A percentile compares a stretch with the other conserved stretches of the same genome.
Conservation (phyloP, 768 basidiomycete genomes). For the Cystofilobasidium capitatum region DNA sequence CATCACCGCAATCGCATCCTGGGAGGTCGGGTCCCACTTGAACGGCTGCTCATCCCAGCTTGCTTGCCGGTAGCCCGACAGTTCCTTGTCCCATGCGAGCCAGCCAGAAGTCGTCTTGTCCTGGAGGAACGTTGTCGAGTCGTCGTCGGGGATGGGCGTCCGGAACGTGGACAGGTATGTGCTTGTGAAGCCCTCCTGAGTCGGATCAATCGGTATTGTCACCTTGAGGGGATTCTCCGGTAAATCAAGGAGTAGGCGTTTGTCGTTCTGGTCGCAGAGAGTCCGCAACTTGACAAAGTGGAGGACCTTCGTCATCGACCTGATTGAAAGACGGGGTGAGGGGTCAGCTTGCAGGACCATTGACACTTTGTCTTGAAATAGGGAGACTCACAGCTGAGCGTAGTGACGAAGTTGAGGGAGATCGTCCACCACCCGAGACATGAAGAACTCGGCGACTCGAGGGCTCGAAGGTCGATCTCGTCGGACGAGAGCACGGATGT, state of each 20-base stretch:
- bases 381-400: slow-evolving; percentile 15
- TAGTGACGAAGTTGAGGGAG: slow-evolving; percentile 27
- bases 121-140: slow-evolving; percentile 23
- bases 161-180: slow-evolving; percentile 18
- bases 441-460: slow-evolving; percentile 24
- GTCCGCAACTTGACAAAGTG: slow-evolving; percentile 66
- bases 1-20: slow-evolving; percentile 14
- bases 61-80: slow-evolving; percentile 22
- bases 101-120: slow-evolving; percentile 25
- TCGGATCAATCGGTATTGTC: slow-evolving; percentile 5
- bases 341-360: neutral
- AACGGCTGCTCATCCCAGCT: slow-evolving; percentile 16
- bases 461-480: slow-evolving; percentile 16
- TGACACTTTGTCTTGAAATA: neutral
- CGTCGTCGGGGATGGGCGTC: slow-evolving; percentile 10
- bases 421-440: slow-evolving; percentile 19
- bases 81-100: slow-evolving; percentile 24
- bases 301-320: slow-evolving; percentile 58
- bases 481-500: slow-evolving; percentile 25
- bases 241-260: slow-evolving; percentile 39
- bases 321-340: slow-evolving; percentile 40
- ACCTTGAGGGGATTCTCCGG: slow-evolving; percentile 22
- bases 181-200: slow-evolving; percentile 3
- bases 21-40: slow-evolving; percentile 21
- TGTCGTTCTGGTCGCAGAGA: slow-evolving; percentile 53